Evolutionary conservation across 2,329 filamentous ascomycete genomes (phyloP).

Genomic region (Pseudogymnoascus sp.): DNA sequence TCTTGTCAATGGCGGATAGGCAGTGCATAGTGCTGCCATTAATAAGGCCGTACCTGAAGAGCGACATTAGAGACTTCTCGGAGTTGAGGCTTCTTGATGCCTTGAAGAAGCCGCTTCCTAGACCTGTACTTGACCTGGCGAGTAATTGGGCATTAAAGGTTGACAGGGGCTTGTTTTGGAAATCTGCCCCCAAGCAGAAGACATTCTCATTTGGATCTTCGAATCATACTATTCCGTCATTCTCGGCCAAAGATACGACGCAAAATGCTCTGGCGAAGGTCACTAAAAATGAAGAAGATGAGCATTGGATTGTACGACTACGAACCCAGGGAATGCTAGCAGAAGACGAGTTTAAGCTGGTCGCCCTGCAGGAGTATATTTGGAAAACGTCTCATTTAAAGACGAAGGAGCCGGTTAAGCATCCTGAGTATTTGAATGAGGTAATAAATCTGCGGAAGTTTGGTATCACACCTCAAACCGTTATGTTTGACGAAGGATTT

Average conservation of each 20-base stretch:
- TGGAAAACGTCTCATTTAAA: slow-evolving; percentile 74
- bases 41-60: slow-evolving; percentile 72
- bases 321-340: slow-evolving; percentile 70
- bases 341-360: slow-evolving; percentile 84
- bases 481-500: slow-evolving; percentile 78
- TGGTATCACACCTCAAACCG: slow-evolving; percentile 73
- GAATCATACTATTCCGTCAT: slow-evolving; percentile 42
- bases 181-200: slow-evolving; percentile 58
- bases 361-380: slow-evolving; percentile 82
- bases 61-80: slow-evolving; percentile 57
- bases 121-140: slow-evolving; percentile 75
- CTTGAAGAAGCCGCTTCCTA: slow-evolving; percentile 71
- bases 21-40: slow-evolving; percentile 77
- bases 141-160: slow-evolving; percentile 76
- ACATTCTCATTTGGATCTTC: slow-evolving; percentile 58
- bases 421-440: slow-evolving; percentile 46
- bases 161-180: slow-evolving; percentile 84
- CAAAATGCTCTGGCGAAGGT: slow-evolving; percentile 52
- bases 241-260: slow-evolving; percentile 48
- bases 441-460: slow-evolving; percentile 69
- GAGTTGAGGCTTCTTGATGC: slow-evolving; percentile 71
- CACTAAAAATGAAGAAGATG: slow-evolving; percentile 81
- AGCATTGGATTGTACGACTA: slow-evolving; percentile 81
- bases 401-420: slow-evolving; percentile 34
- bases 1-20: slow-evolving; percentile 69